These are phyloP conservation scores for Reutealis trisperma DNA, from an alignment of 345 rosid species.

Conservation along the genomic window DNA sequence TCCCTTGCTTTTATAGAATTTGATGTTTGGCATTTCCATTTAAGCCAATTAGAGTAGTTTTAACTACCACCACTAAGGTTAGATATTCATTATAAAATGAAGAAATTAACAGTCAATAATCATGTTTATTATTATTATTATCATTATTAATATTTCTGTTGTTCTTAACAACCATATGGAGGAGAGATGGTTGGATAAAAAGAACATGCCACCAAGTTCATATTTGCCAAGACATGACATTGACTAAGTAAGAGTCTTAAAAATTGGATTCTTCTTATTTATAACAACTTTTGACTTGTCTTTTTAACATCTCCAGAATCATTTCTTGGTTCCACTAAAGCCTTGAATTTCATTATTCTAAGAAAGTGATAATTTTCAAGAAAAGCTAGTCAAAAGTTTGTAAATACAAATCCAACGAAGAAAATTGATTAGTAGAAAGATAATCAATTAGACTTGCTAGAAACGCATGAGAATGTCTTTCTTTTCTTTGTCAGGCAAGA, in stretches of 20 bases:
- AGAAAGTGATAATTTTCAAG: background rate
- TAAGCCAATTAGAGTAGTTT: too few relatives aligned
- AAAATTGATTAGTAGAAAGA: background rate
- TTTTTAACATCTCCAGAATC: conserved; percentile 1
- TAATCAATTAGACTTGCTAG: background rate
- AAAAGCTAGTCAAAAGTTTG: conserved; percentile 17
- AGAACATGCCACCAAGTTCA: background rate
- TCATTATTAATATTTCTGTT: background rate
- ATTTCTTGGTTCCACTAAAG: conserved; percentile 2
- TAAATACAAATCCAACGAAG: background rate
- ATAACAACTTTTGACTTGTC: conserved; percentile 15
- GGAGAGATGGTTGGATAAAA: background rate
- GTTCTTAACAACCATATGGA: background rate
- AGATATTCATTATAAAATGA: background rate
- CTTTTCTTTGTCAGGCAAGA: background rate
- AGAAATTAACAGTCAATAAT: background rate
- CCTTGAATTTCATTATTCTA: background rate
- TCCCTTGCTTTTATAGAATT: too few relatives aligned
- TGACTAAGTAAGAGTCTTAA: background rate
- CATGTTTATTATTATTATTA: too few relatives aligned
- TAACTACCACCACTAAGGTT: background rate
- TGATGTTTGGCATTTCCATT: too few relatives aligned
- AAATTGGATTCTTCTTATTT: background rate
- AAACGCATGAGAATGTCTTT: conserved; percentile 6
- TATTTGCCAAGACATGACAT: background rate